Evolutionary conservation across 106 monocot genomes (phyloP).

Genomic region (Narthecium ossifragum): DNA sequence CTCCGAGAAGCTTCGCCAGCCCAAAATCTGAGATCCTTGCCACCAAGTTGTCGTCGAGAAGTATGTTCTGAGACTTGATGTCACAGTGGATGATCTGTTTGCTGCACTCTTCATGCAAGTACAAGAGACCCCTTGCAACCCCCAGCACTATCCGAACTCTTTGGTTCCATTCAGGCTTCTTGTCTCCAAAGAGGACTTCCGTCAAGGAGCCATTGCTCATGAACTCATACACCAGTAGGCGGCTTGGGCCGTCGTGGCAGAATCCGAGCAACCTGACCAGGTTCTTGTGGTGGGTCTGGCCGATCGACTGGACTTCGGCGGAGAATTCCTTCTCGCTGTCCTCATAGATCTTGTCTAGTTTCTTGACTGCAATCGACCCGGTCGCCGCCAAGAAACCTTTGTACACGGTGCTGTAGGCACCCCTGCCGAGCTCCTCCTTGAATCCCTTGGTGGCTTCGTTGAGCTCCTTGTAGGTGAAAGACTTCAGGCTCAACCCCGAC

Average conservation of each 20-base stretch:
- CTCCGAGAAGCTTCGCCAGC: slow-evolving; percentile 10
- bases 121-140: background rate
- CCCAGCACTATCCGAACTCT: background rate
- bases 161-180: background rate
- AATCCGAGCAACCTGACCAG: background rate
- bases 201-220: slow-evolving; percentile 1
- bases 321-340: background rate
- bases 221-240: background rate
- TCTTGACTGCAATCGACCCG: background rate
- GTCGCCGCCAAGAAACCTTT: background rate
- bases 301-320: background rate
- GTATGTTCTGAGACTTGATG: slow-evolving; percentile 26
- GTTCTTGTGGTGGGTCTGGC: background rate
- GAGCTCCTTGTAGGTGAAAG: background rate
- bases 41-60: slow-evolving; percentile 16
- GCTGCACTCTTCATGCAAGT: slow-evolving; percentile 20
- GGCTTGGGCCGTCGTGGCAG: background rate
- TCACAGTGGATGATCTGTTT: slow-evolving; percentile 25
- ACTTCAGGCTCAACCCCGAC: background rate
- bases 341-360: background rate
- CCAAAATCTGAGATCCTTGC: slow-evolving; percentile 31
- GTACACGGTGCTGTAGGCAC: background rate
- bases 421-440: background rate
- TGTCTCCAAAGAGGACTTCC: background rate
- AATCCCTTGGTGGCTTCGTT: background rate